Evolutionary conservation across 75 land plant genomes (phyloP).

Genomic region (Cryptomeria japonica): DNA sequence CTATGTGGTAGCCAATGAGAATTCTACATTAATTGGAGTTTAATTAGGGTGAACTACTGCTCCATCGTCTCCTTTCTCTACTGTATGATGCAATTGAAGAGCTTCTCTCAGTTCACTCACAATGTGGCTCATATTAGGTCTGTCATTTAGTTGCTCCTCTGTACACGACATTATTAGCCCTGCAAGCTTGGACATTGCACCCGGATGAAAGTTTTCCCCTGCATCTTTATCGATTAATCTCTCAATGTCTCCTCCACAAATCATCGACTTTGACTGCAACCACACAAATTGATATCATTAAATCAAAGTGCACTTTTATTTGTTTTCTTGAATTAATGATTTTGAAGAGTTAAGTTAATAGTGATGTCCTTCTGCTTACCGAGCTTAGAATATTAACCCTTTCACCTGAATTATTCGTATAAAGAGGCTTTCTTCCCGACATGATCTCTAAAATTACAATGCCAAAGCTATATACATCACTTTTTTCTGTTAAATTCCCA

Average conservation of each 20-base stretch:
- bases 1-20: too few relatives aligned
- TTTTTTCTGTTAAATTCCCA: slow-evolving; percentile 27
- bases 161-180: not conserved
- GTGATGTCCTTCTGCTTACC: not conserved
- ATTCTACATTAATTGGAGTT: too few relatives aligned
- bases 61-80: too few relatives aligned
- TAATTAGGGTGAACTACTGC: too few relatives aligned
- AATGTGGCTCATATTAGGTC: not conserved
- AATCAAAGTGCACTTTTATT: too few relatives aligned
- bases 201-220: not conserved
- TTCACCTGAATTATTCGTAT: not conserved
- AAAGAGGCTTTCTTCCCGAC: slow-evolving; percentile 16
- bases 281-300: not conserved
- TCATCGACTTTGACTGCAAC: not conserved
- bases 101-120: not conserved
- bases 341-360: too few relatives aligned
- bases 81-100: not conserved
- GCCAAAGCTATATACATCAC: slow-evolving; percentile 53
- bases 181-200: not conserved
- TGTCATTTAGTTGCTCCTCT: not conserved
- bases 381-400: not conserved
- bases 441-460: slow-evolving; percentile 46
- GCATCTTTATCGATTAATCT: not conserved
- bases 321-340: too few relatives aligned
- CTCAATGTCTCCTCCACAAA: not conserved